phyloP scores from a whole-genome alignment of 345 rosid genomes.

The Schrenkiella parvula region DNA sequence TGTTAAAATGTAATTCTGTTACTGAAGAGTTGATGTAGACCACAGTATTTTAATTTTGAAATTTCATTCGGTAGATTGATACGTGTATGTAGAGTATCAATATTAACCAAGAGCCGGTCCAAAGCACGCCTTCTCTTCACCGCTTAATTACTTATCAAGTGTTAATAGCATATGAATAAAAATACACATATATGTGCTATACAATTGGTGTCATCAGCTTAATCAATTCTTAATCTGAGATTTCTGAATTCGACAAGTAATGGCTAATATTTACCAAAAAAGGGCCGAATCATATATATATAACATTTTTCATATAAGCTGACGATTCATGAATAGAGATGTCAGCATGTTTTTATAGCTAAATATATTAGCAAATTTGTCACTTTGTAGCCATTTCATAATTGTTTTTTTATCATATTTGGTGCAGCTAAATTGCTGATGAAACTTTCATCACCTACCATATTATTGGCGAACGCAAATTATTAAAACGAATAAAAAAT shows the following conservation, averaged over 20 bases:
- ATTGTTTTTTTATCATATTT: conserved; percentile 1
- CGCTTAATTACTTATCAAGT: neutral
- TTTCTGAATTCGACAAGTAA: neutral
- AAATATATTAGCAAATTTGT: neutral
- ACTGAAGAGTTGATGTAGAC: neutral
- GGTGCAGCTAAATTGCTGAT: conserved; percentile 29
- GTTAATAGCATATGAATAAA: neutral
- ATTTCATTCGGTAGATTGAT: neutral
- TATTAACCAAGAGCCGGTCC: conserved; percentile 8
- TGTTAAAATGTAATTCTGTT: neutral
- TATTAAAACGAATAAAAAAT: neutral
- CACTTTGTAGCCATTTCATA: neutral
- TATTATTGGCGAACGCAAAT: neutral
- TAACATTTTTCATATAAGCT: neutral
- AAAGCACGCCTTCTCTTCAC: conserved; percentile 5
- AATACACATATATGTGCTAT: neutral
- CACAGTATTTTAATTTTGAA: neutral
- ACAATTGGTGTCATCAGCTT: neutral
- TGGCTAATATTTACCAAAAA: conserved; percentile 1
- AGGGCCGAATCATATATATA: neutral
- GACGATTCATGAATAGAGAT: conserved; percentile 12
- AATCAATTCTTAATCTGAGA: neutral
- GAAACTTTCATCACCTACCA: conserved; percentile 15
- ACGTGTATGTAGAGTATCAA: neutral
- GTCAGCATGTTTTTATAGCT: conserved; percentile 17